A percentile compares a stretch with the other conserved stretches of the same genome.
phyloP scores from a whole-genome alignment of 768 basidiomycete genomes.

The Xerocomellus chrysenteron region DNA sequence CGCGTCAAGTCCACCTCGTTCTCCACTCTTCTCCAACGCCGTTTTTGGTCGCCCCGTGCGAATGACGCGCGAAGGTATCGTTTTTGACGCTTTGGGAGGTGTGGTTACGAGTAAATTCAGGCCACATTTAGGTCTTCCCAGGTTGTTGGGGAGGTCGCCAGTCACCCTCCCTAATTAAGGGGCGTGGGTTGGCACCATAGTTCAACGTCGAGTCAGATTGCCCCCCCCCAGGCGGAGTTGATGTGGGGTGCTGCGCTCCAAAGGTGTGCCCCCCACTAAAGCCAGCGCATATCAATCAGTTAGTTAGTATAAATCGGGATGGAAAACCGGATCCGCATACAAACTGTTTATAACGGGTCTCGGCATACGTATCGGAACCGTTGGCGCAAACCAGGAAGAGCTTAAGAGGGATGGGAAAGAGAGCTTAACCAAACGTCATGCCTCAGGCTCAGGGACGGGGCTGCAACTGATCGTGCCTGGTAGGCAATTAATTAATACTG shows the following conservation, averaged over 20 bases:
- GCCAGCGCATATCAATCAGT: background rate
- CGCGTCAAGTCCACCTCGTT: no score
- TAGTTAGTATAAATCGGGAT: background rate
- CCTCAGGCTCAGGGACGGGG: no score
- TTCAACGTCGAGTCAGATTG: background rate
- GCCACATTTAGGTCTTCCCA: no score
- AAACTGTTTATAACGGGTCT: background rate
- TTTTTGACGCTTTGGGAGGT: background rate
- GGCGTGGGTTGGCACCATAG: background rate
- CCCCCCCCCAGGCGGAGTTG: background rate
- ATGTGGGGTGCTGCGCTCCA: background rate
- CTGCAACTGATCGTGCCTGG: no score
- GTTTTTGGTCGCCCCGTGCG: background rate
- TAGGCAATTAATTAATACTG: no score
- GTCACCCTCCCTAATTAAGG: background rate
- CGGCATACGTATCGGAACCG: no score
- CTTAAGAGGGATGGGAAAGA: no score
- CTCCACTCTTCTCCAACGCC: background rate
- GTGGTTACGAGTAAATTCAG: background rate
- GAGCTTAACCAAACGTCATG: no score
- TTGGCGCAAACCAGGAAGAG: no score
- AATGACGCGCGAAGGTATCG: no score
- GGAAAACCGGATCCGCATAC: no score
- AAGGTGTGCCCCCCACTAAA: background rate
- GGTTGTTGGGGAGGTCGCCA: background rate